These are phyloP conservation scores for Calonectria leucothoes DNA, from an alignment of 2,329 filamentous ascomycete species.

Conservation along the genomic window DNA sequence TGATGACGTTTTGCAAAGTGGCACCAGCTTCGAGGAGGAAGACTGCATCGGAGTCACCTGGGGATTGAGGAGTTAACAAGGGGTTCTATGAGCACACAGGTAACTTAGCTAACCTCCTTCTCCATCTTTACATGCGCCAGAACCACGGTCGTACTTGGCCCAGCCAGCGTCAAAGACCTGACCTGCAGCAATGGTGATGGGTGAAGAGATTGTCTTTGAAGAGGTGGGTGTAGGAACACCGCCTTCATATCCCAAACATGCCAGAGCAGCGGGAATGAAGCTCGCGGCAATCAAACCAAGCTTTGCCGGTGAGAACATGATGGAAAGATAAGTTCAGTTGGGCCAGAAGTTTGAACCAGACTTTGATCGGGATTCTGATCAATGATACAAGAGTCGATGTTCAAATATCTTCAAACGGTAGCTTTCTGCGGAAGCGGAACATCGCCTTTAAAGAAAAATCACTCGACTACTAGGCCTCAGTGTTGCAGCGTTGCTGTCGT, in stretches of 20 bases:
- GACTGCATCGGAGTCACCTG: constrained; percentile 33
- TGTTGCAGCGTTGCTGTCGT: neutral
- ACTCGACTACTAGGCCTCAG: neutral
- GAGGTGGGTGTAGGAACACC: constrained; percentile 41
- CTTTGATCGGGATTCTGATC: neutral
- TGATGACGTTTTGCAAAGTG: constrained; percentile 38
- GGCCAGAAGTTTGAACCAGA: neutral
- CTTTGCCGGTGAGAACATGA: neutral
- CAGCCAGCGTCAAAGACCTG: constrained; percentile 44
- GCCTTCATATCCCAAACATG: constrained; percentile 35
- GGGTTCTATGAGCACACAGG: too few species aligned
- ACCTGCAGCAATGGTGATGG: constrained; percentile 42
- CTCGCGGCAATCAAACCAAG: neutral
- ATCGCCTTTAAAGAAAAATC: neutral
- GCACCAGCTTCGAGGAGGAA: constrained; percentile 35
- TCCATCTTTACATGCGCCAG: constrained; percentile 52
- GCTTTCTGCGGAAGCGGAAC: neutral
- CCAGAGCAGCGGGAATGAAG: constrained; percentile 39
- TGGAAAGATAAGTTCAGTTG: neutral
- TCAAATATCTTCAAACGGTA: neutral
- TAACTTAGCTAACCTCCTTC: constrained; percentile 46
- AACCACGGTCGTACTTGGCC: constrained; percentile 48
- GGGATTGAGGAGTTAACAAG: neutral
- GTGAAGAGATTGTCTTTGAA: constrained; percentile 36
- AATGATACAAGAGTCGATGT: neutral